Conservation (phyloP, 2,329 filamentous ascomycete species). For the Basipetospora chlamydospora region DNA sequence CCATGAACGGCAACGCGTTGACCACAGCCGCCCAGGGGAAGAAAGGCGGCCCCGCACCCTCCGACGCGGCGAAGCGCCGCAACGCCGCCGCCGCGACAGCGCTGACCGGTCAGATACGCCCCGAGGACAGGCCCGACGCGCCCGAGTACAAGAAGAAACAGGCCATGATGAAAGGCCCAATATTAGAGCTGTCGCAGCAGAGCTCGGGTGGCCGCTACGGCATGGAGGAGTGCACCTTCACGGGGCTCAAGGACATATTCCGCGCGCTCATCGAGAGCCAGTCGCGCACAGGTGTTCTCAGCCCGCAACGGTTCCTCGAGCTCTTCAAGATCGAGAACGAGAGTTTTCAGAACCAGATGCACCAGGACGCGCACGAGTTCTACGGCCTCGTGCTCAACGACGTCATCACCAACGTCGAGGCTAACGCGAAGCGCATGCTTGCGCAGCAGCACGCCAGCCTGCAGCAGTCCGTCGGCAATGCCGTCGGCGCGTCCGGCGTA, state of each 20-base stretch:
- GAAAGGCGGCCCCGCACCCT: constrained; percentile 36
- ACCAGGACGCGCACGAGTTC: constrained; percentile 97
- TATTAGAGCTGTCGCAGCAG: constrained; percentile 72
- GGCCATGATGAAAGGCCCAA: constrained; percentile 73
- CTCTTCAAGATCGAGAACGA: constrained; percentile 91
- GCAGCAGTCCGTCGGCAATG: constrained; percentile 12
- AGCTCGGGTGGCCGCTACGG: constrained; percentile 71
- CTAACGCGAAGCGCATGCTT: constrained; percentile 56
- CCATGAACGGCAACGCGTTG: constrained; percentile 20
- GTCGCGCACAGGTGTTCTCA: constrained; percentile 76
- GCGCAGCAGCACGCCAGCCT: constrained; percentile 20
- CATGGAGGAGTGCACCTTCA: constrained; percentile 92
- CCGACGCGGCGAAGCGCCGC: constrained; percentile 43
- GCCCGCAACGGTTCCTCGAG: constrained; percentile 83
- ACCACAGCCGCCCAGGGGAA: constrained; percentile 18
- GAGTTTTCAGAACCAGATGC: constrained; percentile 93
- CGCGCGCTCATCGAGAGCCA: constrained; percentile 71
- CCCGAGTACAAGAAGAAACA: constrained; percentile 98
- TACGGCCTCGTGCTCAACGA: constrained; percentile 91
- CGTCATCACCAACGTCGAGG: constrained; percentile 85
- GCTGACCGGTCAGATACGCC: constrained; percentile 42
- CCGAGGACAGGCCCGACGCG: constrained; percentile 87
- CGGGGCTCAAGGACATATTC: constrained; percentile 90
- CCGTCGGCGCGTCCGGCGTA: constrained; percentile 18
- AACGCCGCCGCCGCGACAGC: constrained; percentile 39